Base-by-base conservation (phyloP, 1,139 yeast genomes). In the Zygosaccharomyces sapae region DNA sequence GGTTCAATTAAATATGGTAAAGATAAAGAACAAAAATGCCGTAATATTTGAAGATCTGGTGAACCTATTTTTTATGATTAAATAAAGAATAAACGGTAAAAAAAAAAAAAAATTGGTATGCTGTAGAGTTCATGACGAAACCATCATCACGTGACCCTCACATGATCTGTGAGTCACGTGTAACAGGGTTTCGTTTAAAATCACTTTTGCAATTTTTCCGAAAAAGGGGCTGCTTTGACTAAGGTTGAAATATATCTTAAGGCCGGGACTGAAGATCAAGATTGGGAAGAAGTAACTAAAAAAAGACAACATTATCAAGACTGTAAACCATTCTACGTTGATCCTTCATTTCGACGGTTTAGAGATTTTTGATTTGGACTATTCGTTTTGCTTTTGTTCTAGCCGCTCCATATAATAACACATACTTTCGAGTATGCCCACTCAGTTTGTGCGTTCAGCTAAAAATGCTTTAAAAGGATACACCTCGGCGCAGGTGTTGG, bases 401-500 rank as follows among this genome's bases (percentile, higher is more conserved):
- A 16, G 19, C 35, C 31, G 12, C 12, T 30, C 34, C 18, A 16
- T 27, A 27, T 27, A n/a, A 31, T 13, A 12, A 31, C 31, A 19
- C 12, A 29, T 38, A 16, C 29, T 16, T 33, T 34, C 35, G 30
- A 45, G 39, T 44, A 83, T 84, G 90, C 82, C 94, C 19, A 86
- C 86, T 65, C 75, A 85, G 25, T 72, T 89, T 56, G 83, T 87
- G 44, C 86, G 97, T 63, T 81, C 90, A 40, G 83, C 92, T 62
- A 92, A 90, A 70, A 92, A 92, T 69, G 95, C 90, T 43, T 87
- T 96, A 63, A 87, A 83, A 64, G 97, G 98, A 39, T 92, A 92
- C 71, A 79, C 96, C 7, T 68, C 84, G 9, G 85, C 89, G 9
- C 97, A 92, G 67, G 82, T 88, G 33, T 73, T 85, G 65, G 97